Conservation (phyloP, 441 rosid genomes). For the Erysimum cheiri region DNA sequence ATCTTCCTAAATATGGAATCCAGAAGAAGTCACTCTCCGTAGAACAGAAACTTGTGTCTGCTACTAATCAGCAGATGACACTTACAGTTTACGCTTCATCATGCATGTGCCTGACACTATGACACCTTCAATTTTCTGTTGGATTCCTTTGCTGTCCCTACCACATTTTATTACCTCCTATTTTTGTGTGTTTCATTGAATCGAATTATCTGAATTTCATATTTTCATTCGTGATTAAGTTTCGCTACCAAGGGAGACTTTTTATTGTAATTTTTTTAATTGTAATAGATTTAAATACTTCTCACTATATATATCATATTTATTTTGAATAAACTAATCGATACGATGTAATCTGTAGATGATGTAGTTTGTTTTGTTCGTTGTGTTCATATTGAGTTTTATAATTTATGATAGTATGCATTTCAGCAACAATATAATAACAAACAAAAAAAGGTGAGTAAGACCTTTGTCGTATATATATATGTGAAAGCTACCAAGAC, state of each 20-base stretch:
- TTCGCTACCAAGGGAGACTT: background rate
- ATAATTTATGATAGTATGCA: background rate
- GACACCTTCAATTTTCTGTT: slow-evolving; percentile 13
- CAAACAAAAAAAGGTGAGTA: too few species aligned
- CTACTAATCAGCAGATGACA: slow-evolving; percentile 41
- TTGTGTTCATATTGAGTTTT: too few species aligned
- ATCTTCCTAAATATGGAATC: slow-evolving; percentile 40
- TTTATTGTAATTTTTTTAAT: too few species aligned
- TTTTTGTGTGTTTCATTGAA: background rate
- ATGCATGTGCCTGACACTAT: slow-evolving; percentile 28
- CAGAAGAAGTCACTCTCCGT: slow-evolving; percentile 42
- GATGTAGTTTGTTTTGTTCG: too few species aligned
- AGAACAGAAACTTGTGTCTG: slow-evolving; percentile 40
- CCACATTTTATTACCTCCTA: background rate
- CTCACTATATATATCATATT: background rate
- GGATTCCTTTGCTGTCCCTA: slow-evolving; percentile 29
- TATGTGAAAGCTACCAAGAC: background rate
- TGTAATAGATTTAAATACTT: background rate
- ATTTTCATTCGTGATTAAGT: background rate
- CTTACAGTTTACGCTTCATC: slow-evolving; percentile 22
- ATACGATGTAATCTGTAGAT: too few species aligned
- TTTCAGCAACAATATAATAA: too few species aligned
- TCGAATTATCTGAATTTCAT: background rate
- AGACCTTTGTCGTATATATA: too few species aligned
- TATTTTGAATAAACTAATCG: too few species aligned